These are phyloP conservation scores for Cucurbitaria berberidis DNA, from an alignment of 2,329 filamentous ascomycete species.

Conservation along the genomic window DNA sequence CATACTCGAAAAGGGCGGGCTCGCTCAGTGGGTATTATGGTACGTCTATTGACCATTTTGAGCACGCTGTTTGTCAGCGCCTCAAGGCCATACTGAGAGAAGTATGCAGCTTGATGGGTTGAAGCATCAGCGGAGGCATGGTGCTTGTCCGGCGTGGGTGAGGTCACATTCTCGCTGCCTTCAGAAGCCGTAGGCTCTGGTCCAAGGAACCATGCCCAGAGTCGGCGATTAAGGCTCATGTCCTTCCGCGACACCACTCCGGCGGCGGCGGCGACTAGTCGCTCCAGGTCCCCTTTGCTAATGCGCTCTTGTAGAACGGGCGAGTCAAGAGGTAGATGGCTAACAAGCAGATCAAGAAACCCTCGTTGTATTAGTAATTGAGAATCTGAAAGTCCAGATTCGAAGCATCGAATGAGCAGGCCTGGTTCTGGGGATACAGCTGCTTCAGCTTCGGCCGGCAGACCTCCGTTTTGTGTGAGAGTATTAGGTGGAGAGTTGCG, in stretches of 20 bases:
- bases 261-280: constrained; percentile 81
- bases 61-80: constrained; percentile 77
- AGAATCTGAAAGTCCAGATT: constrained; percentile 83
- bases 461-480: constrained; percentile 14
- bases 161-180: constrained; percentile 37
- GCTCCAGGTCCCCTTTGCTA: constrained; percentile 76
- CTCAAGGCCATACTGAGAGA: constrained; percentile 77
- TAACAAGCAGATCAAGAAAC: constrained; percentile 90
- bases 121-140: constrained; percentile 50
- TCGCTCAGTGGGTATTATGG: constrained; percentile 66
- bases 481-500: constrained; percentile 24
- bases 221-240: constrained; percentile 91
- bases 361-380: constrained; percentile 92
- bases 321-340: constrained; percentile 85
- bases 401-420: constrained; percentile 87
- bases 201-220: constrained; percentile 97
- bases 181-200: constrained; percentile 64
- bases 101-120: constrained; percentile 68
- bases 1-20: constrained; percentile 90
- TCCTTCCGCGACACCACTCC: constrained; percentile 88
- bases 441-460: constrained; percentile 64
- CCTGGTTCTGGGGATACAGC: constrained; percentile 90
- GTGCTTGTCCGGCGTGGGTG: constrained; percentile 57
- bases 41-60: constrained; percentile 71
- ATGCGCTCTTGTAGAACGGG: constrained; percentile 77